Conservation (phyloP, 2,329 filamentous ascomycete genomes). For the Trichoderma citrinoviride region DNA sequence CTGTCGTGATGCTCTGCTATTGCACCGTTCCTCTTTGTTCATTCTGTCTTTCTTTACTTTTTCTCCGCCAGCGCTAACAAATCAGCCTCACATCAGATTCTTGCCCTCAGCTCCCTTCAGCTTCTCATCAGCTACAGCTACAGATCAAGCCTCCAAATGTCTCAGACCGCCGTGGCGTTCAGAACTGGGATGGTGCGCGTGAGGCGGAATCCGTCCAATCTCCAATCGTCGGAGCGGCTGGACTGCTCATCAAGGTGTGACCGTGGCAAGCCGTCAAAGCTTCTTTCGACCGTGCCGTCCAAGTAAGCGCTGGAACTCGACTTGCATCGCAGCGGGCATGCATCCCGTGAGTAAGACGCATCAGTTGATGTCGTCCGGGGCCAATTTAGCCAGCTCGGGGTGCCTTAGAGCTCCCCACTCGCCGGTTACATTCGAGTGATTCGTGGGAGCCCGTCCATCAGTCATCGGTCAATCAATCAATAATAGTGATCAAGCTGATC, state of each 20-base stretch:
- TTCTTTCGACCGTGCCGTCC: background rate
- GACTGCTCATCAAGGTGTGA: background rate
- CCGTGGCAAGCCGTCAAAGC: background rate
- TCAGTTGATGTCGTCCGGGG: background rate
- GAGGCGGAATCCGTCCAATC: background rate
- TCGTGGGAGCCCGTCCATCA: background rate
- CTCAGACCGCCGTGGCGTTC: background rate
- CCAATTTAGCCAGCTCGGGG: background rate
- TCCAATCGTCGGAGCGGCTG: background rate
- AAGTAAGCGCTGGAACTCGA: constrained; percentile 4
- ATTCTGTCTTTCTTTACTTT: background rate
- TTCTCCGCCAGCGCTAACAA: background rate
- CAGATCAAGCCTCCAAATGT: background rate
- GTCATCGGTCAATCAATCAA: background rate
- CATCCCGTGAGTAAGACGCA: background rate
- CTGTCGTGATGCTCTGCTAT: background rate
- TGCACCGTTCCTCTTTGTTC: background rate
- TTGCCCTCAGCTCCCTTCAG: background rate
- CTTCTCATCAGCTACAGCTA: background rate
- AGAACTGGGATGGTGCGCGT: background rate
- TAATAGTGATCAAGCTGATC: background rate
- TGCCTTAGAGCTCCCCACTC: background rate
- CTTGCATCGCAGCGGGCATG: background rate
- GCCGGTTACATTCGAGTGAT: background rate
- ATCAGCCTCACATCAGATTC: background rate